These are phyloP conservation scores for Yarrowia porcina DNA, from an alignment of 805 yeast genomes.

Conservation along the genomic window DNA sequence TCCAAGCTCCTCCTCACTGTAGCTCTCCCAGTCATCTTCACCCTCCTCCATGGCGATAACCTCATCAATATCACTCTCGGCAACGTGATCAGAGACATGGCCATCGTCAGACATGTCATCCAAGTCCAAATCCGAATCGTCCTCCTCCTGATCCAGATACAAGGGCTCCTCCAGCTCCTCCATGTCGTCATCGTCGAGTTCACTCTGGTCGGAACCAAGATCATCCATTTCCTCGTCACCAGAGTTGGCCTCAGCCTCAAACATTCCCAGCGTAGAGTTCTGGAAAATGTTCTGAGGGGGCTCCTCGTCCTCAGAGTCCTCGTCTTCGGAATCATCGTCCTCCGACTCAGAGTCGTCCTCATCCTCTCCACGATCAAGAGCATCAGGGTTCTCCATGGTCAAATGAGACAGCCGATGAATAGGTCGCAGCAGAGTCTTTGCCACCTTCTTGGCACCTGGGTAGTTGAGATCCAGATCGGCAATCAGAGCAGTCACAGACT, in stretches of 20 bases:
- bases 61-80: slow-evolving; percentile 19
- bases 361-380: slow-evolving; percentile 41
- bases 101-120: slow-evolving; percentile 22
- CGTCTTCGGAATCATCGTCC: slow-evolving; percentile 34
- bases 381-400: slow-evolving; percentile 42
- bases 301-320: slow-evolving; percentile 40
- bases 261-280: slow-evolving; percentile 92
- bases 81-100: slow-evolving; percentile 15
- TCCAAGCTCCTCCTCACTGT: background rate
- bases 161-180: slow-evolving; percentile 17
- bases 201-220: slow-evolving; percentile 5
- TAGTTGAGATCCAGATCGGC: slow-evolving; percentile 70
- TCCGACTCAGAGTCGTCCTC: slow-evolving; percentile 36
- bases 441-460: slow-evolving; percentile 59
- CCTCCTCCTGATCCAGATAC: slow-evolving; percentile 14
- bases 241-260: slow-evolving; percentile 66
- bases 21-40: slow-evolving; percentile 22
- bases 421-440: slow-evolving; percentile 59
- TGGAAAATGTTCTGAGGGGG: slow-evolving; percentile 71
- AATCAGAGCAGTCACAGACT: slow-evolving; percentile 54
- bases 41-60: slow-evolving; percentile 22
- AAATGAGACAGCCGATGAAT: slow-evolving; percentile 45
- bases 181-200: slow-evolving; percentile 23
- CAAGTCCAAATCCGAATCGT: background rate
- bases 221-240: slow-evolving; percentile 24